Base-by-base conservation (phyloP, 2,329 filamentous ascomycete species). In the Coccinonectria pachysandricola region DNA sequence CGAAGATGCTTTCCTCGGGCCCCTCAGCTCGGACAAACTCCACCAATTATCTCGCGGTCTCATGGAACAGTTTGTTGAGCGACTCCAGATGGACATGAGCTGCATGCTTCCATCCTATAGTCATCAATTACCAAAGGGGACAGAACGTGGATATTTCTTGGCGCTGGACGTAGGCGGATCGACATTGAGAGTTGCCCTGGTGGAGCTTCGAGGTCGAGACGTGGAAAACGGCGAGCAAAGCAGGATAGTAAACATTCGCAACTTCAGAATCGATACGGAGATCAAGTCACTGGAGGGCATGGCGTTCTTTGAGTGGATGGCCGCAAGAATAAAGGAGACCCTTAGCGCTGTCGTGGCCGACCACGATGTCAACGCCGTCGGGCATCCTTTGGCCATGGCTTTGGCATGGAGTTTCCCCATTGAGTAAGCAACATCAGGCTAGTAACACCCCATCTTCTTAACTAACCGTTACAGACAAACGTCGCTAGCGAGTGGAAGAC, bases 321-420 rank as follows among this genome's bases (percentile, higher is more conserved):
- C 74, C 1, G 57, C 60, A 21, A 65, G 62, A 36, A 75, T 79
- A 40, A 48, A 57, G 26, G 66, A 76, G 24, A 73, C 71, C 2
- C 53, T 79, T 8, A n/a, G n/a, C n/a, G n/a, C n/a, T n/a, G 51
- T 56, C 6, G 55, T 56, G 21, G 63, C 61, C 11, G 43, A 57
- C 12, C 53, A 57, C 22, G 48, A 52, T 3, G 51, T 48, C 12
- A 49, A 55, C 31, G 48, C 40, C 21, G 45, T 50, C 5, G 54
- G 58, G 13, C 50, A 56, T 3, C 61, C 66, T 15, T 53, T 79
- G 26, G 65, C 65, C 7, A 60, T 78, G 54, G 74, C 74, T 1
- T 49, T 79, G 34, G 71, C 75, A 5, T 80, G 75, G 74, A 79
- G 75, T 32, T 81, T 81, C 40, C 75, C 75, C 14, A 72, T 80